Percentiles rank a stretch among this genome's conserved stretches.
Evolutionary conservation across 352 stramenopile species (phyloP).

Genomic region (Globisporangium perplexum): DNA sequence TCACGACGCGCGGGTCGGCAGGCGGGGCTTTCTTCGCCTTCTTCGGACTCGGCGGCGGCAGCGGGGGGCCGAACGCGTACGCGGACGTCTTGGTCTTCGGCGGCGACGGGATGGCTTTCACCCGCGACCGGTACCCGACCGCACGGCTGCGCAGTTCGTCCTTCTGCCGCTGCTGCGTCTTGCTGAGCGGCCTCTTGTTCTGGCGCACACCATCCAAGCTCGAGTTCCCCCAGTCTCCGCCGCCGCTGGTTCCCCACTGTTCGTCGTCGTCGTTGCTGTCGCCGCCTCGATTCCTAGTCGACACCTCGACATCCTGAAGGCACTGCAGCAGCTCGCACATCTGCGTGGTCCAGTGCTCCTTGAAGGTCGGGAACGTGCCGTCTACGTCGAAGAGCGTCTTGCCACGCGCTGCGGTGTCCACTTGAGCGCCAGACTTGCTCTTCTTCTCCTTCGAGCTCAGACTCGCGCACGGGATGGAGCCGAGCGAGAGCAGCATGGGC

Average conservation of each 20-base stretch:
- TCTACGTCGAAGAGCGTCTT: slow-evolving; percentile 40
- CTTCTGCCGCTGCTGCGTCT: slow-evolving; percentile 56
- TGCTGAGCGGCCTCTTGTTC: slow-evolving; percentile 28
- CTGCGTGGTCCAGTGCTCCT: slow-evolving; percentile 41
- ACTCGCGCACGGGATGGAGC: slow-evolving; percentile 39
- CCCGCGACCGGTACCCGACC: slow-evolving; percentile 47
- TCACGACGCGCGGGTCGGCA: slow-evolving; percentile 28
- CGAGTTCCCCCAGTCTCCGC: slow-evolving; percentile 20
- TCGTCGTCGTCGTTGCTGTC: slow-evolving; percentile 14
- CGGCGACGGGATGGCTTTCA: slow-evolving; percentile 52
- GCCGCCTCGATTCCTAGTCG: slow-evolving; percentile 14
- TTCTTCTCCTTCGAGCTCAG: slow-evolving; percentile 56
- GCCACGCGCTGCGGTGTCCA: slow-evolving; percentile 3
- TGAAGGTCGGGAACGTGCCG: slow-evolving; percentile 26
- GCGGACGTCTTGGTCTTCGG: slow-evolving; percentile 39
- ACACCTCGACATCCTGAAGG: slow-evolving; percentile 29
- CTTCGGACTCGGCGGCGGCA: slow-evolving; percentile 24
- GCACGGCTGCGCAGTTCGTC: slow-evolving; percentile 66
- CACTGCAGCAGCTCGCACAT: slow-evolving; percentile 51
- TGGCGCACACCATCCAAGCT: slow-evolving; percentile 10
- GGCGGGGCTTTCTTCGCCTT: slow-evolving; percentile 23
- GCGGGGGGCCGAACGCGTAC: slow-evolving; percentile 42
- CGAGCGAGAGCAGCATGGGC: slow-evolving; percentile 51
- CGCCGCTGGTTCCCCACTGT: slow-evolving; percentile 1
- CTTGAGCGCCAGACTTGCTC: slow-evolving; percentile 10